Base-by-base conservation (phyloP, 2,329 filamentous ascomycete genomes). In the Pleurostoma richardsiae region DNA sequence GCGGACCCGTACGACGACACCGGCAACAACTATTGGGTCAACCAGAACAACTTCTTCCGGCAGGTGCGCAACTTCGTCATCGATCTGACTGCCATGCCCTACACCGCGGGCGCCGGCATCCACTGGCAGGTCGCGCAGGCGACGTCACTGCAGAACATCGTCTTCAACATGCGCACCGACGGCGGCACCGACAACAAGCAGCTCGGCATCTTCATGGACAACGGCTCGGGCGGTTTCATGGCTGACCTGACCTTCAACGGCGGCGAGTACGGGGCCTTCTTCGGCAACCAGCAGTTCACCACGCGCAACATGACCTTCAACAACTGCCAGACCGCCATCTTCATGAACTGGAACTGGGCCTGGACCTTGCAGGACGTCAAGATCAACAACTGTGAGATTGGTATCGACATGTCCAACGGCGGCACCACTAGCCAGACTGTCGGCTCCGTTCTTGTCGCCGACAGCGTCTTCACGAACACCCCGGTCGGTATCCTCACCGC, bases 271-370 rank as follows among this genome's bases (percentile, higher is more conserved):
- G 88, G 90, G 46, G 83, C 84, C 55, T 92, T 89, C 69, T 72
- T 92, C 29, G 90, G 90, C 43, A 90, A 84, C 67, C 90, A 95
- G 69, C 90, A 95, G 67, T 94, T 92, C 67, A 92, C 88, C 38
- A 85, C 83, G 29, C 85, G 89, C 55, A 94, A 95, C 67, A 61
- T 94, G 62, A 86, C 78, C 33, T 95, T 95, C 76, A 88, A 87
- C 63, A 77, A 80, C 65, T 91, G 87, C 72, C 78, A 88, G 60
- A 95, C 88, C 2, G 90, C 87, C 51, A 82, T 95, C 53, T 89
- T 80, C 69, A 86, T 94, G 83, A 90, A 90, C 73, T 95, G 90
- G 90, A 88, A 92, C 71, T 95, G 90, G 90, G 74, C 83, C 19
- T 95, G 87, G 85, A 82, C 85, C 40, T 81, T 94, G 68, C 89